A percentile compares a stretch with the other conserved stretches of the same genome.
These are phyloP conservation scores for Aspergillus novoparasiticus DNA, from an alignment of 2,329 filamentous ascomycete species.

Conservation along the genomic window DNA sequence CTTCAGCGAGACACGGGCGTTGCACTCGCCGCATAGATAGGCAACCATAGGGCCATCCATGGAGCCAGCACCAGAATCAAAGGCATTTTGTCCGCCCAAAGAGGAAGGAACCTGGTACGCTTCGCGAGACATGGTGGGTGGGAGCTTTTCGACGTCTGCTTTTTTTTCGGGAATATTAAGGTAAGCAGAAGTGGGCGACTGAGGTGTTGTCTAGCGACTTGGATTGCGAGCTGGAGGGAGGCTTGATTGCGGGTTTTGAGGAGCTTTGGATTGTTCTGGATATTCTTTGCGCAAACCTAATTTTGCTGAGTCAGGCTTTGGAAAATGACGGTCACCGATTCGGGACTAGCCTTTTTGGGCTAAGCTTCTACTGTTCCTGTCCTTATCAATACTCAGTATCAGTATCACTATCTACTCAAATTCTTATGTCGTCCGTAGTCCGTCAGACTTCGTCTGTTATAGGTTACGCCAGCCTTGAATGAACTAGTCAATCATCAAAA, in stretches of 20 bases:
- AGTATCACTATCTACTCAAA: background rate
- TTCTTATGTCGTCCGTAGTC: background rate
- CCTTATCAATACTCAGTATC: too few relatives aligned
- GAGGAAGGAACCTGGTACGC: constrained; percentile 71
- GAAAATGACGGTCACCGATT: too few relatives aligned
- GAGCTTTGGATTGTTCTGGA: constrained; percentile 4
- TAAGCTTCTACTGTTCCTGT: background rate
- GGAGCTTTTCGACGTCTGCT: background rate
- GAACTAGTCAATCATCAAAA: background rate
- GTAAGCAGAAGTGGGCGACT: too few relatives aligned
- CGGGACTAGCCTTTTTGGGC: background rate
- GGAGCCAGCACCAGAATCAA: constrained; percentile 47
- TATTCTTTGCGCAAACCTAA: constrained; percentile 5
- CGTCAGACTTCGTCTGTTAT: background rate
- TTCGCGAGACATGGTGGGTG: constrained; percentile 65
- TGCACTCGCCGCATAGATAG: constrained; percentile 84
- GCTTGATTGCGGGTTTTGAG: background rate
- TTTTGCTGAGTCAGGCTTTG: constrained; percentile 1
- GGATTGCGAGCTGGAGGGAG: background rate
- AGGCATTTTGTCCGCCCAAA: constrained; percentile 45
- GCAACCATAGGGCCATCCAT: constrained; percentile 61
- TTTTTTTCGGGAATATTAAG: background rate
- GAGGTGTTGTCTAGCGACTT: background rate
- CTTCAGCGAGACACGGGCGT: constrained; percentile 72
- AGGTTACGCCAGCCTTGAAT: background rate